Conservation (phyloP, 495 filamentous ascomycete genomes). For the Wilcoxina mikolae region DNA sequence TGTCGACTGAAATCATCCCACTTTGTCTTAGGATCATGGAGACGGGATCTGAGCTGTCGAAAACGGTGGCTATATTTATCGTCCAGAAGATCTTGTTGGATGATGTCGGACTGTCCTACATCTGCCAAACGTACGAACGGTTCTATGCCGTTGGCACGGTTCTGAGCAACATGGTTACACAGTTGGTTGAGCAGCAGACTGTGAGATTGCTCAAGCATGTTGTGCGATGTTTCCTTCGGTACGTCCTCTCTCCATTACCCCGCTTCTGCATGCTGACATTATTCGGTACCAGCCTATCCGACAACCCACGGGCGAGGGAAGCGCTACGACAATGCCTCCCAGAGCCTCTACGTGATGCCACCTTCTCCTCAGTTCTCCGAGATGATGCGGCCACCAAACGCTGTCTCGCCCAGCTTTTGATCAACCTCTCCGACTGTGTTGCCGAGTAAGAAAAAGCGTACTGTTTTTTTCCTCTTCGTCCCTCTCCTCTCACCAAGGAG, state of each 20-base stretch:
- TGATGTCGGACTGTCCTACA: slow-evolving; percentile 94
- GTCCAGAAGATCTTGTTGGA: slow-evolving; percentile 99
- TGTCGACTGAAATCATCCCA: slow-evolving; percentile 97
- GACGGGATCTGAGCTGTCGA: slow-evolving; percentile 94
- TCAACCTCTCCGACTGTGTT: slow-evolving; percentile 90
- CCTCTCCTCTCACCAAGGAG: no score
- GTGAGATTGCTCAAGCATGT: slow-evolving; percentile 94
- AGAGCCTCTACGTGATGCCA: slow-evolving; percentile 89
- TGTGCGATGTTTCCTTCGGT: slow-evolving; percentile 92
- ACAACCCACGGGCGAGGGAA: slow-evolving; percentile 91
- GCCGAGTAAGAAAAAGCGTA: slow-evolving; percentile 50
- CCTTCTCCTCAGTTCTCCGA: slow-evolving; percentile 88
- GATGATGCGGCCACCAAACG: slow-evolving; percentile 97
- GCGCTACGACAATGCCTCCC: slow-evolving; percentile 93
- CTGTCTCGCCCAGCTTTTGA: slow-evolving; percentile 87
- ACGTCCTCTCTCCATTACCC: slow-evolving; percentile 29
- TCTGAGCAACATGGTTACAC: slow-evolving; percentile 94
- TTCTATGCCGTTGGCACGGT: slow-evolving; percentile 98
- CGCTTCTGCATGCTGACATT: slow-evolving; percentile 12
- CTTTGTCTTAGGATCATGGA: slow-evolving; percentile 98
- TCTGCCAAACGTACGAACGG: slow-evolving; percentile 97
- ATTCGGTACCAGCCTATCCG: slow-evolving; percentile 54
- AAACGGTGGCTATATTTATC: slow-evolving; percentile 98
- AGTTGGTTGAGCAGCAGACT: slow-evolving; percentile 94
- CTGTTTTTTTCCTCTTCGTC: no score